Base-by-base conservation (phyloP, 2,329 filamentous ascomycete species). In the Pleoardoris graminearum region DNA sequence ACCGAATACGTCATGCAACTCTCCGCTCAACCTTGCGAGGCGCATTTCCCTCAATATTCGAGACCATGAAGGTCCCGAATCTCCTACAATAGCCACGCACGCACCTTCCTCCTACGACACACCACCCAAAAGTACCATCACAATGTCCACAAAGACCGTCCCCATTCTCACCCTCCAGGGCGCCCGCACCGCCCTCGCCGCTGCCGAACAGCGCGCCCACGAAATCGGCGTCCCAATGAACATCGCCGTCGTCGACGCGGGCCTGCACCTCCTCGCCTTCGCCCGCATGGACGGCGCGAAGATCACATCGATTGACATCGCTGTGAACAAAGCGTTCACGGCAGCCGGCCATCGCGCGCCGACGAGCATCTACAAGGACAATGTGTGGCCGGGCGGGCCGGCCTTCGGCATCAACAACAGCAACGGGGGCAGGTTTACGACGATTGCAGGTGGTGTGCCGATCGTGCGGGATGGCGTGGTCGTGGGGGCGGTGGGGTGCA, bases 281-380 rank as follows among this genome's bases (percentile, higher is more conserved):
- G 67, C 66, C 16, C 76, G 78, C 60, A 79, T 79, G 76, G 76
- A 78, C 57, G 72, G 68, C 52, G 77, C 77, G 17, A 80, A 80
- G 57, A 60, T 79, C 12, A 80, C 77, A n/a, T 76, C 82, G 3
- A 81, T 86, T 57, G 82, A 83, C 67, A 80, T 87, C 65, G 80
- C 84, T 0, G 87, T 89, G 12, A 84, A 87, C 43, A 82, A 83
- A 57, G 81, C 81, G 14, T 83, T 82, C 63, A 84, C 81, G 2
- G 81, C 81, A 3, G 79, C 81, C 1, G 81, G 81, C 14, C 81
- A 83, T 66, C 71, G 76, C 17, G 69, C 75, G 4, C 79, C 80
- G 0, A 83, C 81, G 0, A 75, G 76, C 19, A 70, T 74, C 2
- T 84, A 83, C 66, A 80, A 80, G 51, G 80, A 82, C 55, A 74